Conservation (phyloP, 1,284 basidiomycete species). For the Ustilago hordei region DNA sequence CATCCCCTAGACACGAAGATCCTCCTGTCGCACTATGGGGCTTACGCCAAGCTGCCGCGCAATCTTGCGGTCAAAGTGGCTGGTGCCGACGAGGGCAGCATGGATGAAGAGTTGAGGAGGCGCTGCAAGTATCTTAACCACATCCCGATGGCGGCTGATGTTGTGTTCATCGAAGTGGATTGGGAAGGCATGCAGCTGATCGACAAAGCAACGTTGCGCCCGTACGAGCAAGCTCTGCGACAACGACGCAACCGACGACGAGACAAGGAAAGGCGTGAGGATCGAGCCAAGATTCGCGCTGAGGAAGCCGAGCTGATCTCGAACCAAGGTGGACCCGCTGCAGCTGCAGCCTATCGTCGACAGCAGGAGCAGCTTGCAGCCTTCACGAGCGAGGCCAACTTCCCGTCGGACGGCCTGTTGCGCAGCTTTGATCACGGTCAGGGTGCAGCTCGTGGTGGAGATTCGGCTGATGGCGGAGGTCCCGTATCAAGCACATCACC, state of each 20-base stretch:
- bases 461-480: constrained; percentile 11
- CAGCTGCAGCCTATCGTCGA: constrained; percentile 45
- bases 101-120: constrained; percentile 91
- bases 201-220: constrained; percentile 49
- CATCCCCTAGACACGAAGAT: constrained; percentile 96
- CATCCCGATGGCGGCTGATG: constrained; percentile 89
- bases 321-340: constrained; percentile 36
- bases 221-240: constrained; percentile 61
- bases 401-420: constrained; percentile 50
- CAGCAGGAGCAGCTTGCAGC: constrained; percentile 46
- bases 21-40: constrained; percentile 83
- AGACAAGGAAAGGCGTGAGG: constrained; percentile 62
- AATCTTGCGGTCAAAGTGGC: constrained; percentile 83
- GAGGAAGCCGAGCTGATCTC: constrained; percentile 56
- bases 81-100: constrained; percentile 76
- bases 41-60: constrained; percentile 86
- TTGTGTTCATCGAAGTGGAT: constrained; percentile 93
- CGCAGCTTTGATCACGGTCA: constrained; percentile 41
- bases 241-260: constrained; percentile 54
- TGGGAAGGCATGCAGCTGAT: constrained; percentile 62
- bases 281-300: constrained; percentile 59
- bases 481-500: constrained; percentile 36
- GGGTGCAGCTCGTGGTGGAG: constrained; percentile 10
- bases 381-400: constrained; percentile 42
- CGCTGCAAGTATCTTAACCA: constrained; percentile 95